Base-by-base conservation (phyloP, 2,329 filamentous ascomycete species). In the Xylaria arbuscula region DNA sequence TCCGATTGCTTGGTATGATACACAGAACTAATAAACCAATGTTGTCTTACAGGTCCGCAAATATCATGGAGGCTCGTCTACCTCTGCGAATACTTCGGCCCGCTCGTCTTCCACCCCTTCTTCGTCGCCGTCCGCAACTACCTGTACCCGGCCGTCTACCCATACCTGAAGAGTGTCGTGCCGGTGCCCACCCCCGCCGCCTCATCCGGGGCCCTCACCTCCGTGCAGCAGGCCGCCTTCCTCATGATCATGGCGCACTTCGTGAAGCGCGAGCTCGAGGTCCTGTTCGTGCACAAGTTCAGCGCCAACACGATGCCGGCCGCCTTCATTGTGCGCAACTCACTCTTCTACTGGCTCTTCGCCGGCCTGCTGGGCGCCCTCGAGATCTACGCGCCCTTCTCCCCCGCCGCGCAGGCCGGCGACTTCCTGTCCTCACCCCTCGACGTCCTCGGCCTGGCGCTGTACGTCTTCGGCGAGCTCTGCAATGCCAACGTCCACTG, bases 11-110 rank as follows among this genome's bases (percentile, higher is more conserved):
- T n/a, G 5, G 19, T 11, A 6, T n/a, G 3, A 32, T 28, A n/a
- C 1, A 24, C 50, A 9, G 13, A 34, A 22, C 5, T 4, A n/a
- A 34, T 28, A n/a, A n/a, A 53, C 6, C 6, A 53, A 15, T 13
- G 24, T 9, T 32, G 28, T 17, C 28, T 53, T 64, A 38, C 67
- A 97, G 94, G 96, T 17, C 88, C 90, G 57, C 96, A 99, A 81
- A 91, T 98, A 64, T 89, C 89, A 70, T 99, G 96, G 96, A 90
- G 90, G 72, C 96, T 93, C 69, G 95, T 98, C 80, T 99, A 95
- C 85, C 83, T 98, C 71, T 90, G 98, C 83, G 96, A 99, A 83
- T 99, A 99, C 81, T 83, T 96, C 72, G 96, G 96, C 3, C 96
- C 96, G 6, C 87, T 98, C 76, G 82, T 98, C 76, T 92, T 98